Conservation (phyloP, 1,139 yeast species). For the Kodamaea ohmeri region DNA sequence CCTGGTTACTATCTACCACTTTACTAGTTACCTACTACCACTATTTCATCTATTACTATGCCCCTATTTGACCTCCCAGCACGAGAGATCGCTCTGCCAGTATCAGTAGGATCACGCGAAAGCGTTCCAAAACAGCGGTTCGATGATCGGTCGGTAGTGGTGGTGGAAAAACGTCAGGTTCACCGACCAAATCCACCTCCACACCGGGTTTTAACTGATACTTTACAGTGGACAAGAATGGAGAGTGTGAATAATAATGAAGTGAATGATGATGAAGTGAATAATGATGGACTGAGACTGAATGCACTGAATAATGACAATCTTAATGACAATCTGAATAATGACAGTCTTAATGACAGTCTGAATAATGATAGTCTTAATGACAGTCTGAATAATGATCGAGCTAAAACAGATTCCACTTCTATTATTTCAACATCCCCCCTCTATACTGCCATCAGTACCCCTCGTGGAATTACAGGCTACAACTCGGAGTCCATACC, state of each 20-base stretch:
- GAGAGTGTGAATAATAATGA: no score
- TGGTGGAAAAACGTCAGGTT: background rate
- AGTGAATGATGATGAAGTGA: no score
- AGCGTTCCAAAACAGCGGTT: constrained; percentile 23
- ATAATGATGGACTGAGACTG: no score
- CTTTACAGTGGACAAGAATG: constrained; percentile 1
- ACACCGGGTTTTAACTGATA: background rate
- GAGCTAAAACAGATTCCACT: background rate
- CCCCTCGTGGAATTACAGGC: constrained; percentile 49
- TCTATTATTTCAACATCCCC: constrained; percentile 19
- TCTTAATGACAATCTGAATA: no score
- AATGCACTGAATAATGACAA: no score
- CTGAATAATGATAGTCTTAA: no score
- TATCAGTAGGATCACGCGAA: constrained; percentile 1
- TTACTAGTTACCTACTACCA: background rate
- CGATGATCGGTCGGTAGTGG: constrained; percentile 20
- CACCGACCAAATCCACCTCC: background rate
- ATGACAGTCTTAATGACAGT: no score
- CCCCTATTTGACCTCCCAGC: constrained; percentile 15
- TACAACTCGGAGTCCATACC: constrained; percentile 52
- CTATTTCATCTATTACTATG: background rate
- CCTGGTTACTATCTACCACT: background rate
- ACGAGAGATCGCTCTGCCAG: constrained; percentile 14
- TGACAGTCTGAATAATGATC: no score
- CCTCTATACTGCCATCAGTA: constrained; percentile 60